phyloP scores from a whole-genome alignment of 352 stramenopile species.

The Phytophthora podocarpi region DNA sequence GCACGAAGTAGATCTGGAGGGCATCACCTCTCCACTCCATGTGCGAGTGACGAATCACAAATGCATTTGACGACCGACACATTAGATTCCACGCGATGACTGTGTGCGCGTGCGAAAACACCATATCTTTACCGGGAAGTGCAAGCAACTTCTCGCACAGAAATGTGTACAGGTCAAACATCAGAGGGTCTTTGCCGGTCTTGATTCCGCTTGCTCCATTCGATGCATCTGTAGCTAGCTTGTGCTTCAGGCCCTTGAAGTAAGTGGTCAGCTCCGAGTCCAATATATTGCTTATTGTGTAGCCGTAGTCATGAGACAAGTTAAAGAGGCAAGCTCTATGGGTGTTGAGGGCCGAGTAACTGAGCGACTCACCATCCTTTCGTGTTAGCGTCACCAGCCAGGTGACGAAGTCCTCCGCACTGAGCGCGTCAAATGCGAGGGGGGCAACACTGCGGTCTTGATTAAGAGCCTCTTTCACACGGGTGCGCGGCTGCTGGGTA shows the following conservation, averaged over 20 bases:
- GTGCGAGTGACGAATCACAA: constrained; percentile 4
- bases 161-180: constrained; percentile 4
- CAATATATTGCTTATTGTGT: background rate
- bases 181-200: background rate
- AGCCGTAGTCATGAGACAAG: background rate
- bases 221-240: background rate
- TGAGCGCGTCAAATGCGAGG: background rate
- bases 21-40: constrained; percentile 32
- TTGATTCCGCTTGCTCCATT: background rate
- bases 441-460: background rate
- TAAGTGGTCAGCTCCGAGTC: constrained; percentile 4
- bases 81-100: constrained; percentile 20
- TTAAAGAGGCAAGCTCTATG: constrained; percentile 12
- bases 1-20: constrained; percentile 29
- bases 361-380: background rate
- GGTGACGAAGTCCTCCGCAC: background rate
- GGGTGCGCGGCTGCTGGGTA: background rate
- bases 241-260: constrained; percentile 14
- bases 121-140: background rate
- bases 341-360: constrained; percentile 12
- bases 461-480: background rate
- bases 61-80: constrained; percentile 11
- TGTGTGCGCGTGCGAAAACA: constrained; percentile 21
- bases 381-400: constrained; percentile 4
- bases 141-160: background rate